A percentile compares a stretch with the other conserved stretches of the same genome.
Conservation (phyloP, 1,284 basidiomycete species). For the Tilletia caries region DNA sequence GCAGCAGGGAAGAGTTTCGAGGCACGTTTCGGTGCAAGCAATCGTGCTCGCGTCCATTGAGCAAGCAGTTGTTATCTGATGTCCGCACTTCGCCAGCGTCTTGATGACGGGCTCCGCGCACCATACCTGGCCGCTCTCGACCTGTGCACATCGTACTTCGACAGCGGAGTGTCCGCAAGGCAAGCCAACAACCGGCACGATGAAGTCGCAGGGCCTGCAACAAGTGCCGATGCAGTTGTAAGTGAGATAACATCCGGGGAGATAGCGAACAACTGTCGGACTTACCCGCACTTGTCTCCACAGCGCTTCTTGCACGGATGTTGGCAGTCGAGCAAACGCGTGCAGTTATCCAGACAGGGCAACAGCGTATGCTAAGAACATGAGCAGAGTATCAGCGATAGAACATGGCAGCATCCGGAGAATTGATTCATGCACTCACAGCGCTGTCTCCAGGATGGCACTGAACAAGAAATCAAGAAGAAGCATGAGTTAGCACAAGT, state of each 20-base stretch:
- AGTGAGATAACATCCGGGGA: not conserved
- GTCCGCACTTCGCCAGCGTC: constrained; percentile 63
- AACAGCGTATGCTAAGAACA: constrained; percentile 58
- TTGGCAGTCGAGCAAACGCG: constrained; percentile 60
- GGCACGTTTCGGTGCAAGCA: constrained; percentile 59
- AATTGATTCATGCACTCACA: not conserved
- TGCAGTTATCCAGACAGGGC: constrained; percentile 61
- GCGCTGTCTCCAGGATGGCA: constrained; percentile 66
- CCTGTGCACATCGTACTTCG: constrained; percentile 20
- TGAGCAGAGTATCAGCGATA: not conserved
- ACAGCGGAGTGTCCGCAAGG: constrained; percentile 63
- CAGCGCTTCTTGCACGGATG: constrained; percentile 67
- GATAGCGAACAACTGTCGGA: not conserved
- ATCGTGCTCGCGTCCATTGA: constrained; percentile 56
- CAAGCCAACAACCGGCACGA: constrained; percentile 59
- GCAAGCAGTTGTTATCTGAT: constrained; percentile 59
- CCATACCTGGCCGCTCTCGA: constrained; percentile 57
- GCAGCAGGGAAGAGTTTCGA: constrained; percentile 61
- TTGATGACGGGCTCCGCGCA: constrained; percentile 60
- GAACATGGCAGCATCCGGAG: not conserved
- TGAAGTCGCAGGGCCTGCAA: constrained; percentile 59
- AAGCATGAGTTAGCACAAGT: no score
- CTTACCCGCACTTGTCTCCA: constrained; percentile 59
- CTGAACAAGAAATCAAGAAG: constrained; percentile 48
- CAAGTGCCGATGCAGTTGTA: not conserved